Evolutionary conservation across 345 rosid genomes (phyloP), one percentile per base, ranked within the genome.

Genomic region (Eucalyptus tenuipes): DNA sequence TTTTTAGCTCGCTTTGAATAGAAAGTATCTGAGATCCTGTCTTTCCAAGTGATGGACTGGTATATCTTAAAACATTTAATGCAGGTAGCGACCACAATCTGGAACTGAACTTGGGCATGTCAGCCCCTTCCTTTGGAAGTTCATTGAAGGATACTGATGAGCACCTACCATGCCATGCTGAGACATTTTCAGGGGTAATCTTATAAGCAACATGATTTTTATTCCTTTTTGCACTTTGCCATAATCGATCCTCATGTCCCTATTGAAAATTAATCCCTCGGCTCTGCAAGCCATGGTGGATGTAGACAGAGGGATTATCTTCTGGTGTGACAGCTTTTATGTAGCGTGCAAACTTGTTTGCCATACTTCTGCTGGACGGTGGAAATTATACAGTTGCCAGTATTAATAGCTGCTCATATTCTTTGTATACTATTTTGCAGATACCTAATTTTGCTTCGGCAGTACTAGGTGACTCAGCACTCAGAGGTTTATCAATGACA

Each of bases 21-120:
- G 24, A 48, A 47, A 37, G 33, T 66, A 31, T 22, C 25, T 50
- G 31, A 42, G 33, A 18, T 59, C 37, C 29, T 87, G 45, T 57
- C 49, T 71, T 40, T 81, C 55, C 44, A 86, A 33, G 64, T 50
- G 81, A 44, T 79, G 27, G 15, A 61, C 42, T 49, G 49, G n/a
- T 61, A 10, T 42, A 29, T 52, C 31, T 59, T 49, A 16, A 57
- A 15, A 25, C 86, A 13, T 79, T 86, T 85, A 22, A 55, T 90
- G 87, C 93, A 96, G 98, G 88, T 59, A 52, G 89, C 17, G 87
- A 87, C 79, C 92, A 88, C 85, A 93, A 95, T 90, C 96, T 97
- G 87, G 97, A 96, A 90, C 95, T 97, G 89, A 96, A 94, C 92
- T 92, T 97, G 94, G 97, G 97, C 88, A 95, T 96, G 40, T 93